Evolutionary conservation across 179 eudicot species (phyloP), one percentile per base, ranked within the genome.

Genomic region (Spinacia oleracea): DNA sequence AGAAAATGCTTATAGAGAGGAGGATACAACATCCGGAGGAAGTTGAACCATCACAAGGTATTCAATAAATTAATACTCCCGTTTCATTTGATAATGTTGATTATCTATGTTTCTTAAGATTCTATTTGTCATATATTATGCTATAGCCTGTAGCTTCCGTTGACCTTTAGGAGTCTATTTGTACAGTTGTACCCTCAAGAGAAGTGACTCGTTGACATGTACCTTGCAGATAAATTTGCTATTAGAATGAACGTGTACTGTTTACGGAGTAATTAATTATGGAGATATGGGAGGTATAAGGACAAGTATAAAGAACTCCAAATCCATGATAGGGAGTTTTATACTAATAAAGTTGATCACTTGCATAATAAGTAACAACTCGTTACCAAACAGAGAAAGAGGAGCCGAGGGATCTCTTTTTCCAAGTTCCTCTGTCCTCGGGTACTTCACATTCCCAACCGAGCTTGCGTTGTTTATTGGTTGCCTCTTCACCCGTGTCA

Each of bases 401-500:
- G 88, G 77, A 82, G 77, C 56, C 59, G 84, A 83, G 6, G 77
- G 83, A 64, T 83, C 75, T 40, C 18, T 91, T 76, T 86, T 90
- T 55, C 53, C 53, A 86, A 92, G 35, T 81, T 77, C 78, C 90
- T 38, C 40, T 38, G 6, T 3, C 97, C 83, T 83, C 90, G 77
- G 80, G 77, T 23, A 87, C 75, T 45, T 85, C 38, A 75, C 70
- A 76, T 77, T 87, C 74, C 85, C 86, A 45, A 68, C 77, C 77
- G 85, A 58, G 70, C 84, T 76, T 72, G 89, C 78, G 69, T 62
- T 78, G 81, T 77, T 87, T 92, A 55, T 69, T 71, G 59, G 70
- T 86, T 51, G 80, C 60, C 71, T 92, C 97, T 74, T 81, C 89
- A 74, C 78, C 82, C n/a, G 84, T 81, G 84, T 88, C 96, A 59